Base-by-base conservation (phyloP, 805 yeast species). In the Metschnikowia lochheadii region DNA sequence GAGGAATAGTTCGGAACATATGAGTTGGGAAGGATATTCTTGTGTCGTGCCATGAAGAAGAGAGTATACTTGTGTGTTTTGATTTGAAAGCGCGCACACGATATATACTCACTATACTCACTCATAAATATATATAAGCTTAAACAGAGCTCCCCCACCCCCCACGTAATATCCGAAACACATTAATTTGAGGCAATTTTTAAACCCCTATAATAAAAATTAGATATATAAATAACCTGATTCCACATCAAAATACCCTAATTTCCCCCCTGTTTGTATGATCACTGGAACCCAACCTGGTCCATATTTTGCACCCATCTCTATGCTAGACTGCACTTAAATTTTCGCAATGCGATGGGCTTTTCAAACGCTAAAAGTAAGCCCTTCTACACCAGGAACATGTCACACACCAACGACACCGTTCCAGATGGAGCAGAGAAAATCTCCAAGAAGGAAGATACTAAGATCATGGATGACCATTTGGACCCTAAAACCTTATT, bases 401-500 rank as follows among this genome's bases (percentile, higher is more conserved):
- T 42, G 45, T 33, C 45, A 21, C 23, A 33, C n/a, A 33, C 18
- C 31, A 42, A 20, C 45, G 31, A 20, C 38, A 11, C 29, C 37
- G 14, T 29, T 10, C n/a, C 45, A 32, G 45, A 41, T 18, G 45
- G 29, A 10, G 37, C 46, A 5, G 40, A 23, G 10, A 26, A 34
- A 23, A 37, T 18, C 17, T 13, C n/a, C 15, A 34, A 35, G 21
- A 32, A 35, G 15, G 46, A 23, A 17, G 40, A 20, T 2, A 4
- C 20, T 11, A 44, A 44, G 11, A 26, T 4, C n/a, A 36, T 20
- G 6, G 51, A 51, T 36, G 74, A 72, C 33, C 68, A 69, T 1
- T 67, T 80, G 49, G 85, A 80, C 54, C 72, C 80, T 58, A 77
- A 72, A 62, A 87, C 96, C 20, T 73, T 94, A 35, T 94, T 94